phyloP scores from a whole-genome alignment of 306 rosid species.

The barrel medic (Medicago truncatula) region DNA sequence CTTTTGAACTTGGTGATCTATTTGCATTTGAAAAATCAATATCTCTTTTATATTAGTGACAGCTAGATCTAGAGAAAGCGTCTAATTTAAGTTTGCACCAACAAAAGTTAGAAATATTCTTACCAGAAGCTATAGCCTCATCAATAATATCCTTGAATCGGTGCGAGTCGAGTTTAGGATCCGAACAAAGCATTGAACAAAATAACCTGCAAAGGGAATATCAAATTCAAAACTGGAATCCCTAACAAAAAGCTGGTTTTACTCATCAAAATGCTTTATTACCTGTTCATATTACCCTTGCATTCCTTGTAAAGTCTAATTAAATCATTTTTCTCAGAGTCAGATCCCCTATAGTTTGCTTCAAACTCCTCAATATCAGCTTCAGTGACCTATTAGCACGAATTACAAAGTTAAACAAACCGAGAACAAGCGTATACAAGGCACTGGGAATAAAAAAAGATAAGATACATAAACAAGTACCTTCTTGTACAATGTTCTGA shows the following conservation, averaged over 20 bases:
- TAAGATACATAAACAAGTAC: slow-evolving; percentile 45
- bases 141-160: slow-evolving; percentile 81
- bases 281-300: slow-evolving; percentile 92
- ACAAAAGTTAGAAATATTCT: slow-evolving; percentile 33
- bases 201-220: slow-evolving; percentile 66
- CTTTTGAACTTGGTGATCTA: slow-evolving; percentile 2
- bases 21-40: slow-evolving; percentile 10
- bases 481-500: slow-evolving; percentile 73
- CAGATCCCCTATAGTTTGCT: slow-evolving; percentile 85
- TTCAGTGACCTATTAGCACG: slow-evolving; percentile 67
- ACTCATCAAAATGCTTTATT: slow-evolving; percentile 28
- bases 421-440: not conserved
- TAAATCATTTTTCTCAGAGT: slow-evolving; percentile 81
- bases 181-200: slow-evolving; percentile 98
- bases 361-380: slow-evolving; percentile 88
- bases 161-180: slow-evolving; percentile 82
- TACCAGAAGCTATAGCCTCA: slow-evolving; percentile 74
- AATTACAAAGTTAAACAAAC: slow-evolving; percentile 18
- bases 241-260: slow-evolving; percentile 1
- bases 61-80: slow-evolving; percentile 27
- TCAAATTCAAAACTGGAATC: slow-evolving; percentile 34
- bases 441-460: slow-evolving; percentile 13
- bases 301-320: slow-evolving; percentile 64
- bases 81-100: slow-evolving; percentile 6
- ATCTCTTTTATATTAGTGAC: slow-evolving; percentile 24